Base-by-base conservation (phyloP, 208 protist species). In the Trypanosomatidae sp. region DNA sequence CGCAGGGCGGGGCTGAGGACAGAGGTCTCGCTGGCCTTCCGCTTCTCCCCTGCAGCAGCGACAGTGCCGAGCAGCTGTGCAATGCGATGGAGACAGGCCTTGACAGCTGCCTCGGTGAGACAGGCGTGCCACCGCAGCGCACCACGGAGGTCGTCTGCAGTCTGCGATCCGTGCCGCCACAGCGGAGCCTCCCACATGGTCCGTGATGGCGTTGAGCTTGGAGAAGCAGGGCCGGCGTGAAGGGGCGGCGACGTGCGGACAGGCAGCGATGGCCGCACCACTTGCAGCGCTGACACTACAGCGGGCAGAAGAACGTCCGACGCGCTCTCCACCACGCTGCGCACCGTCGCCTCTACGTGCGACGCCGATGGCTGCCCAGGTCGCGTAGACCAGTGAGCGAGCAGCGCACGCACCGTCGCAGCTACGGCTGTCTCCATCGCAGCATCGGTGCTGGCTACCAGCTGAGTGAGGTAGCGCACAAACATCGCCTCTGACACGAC, bases 61-160 rank as follows among this genome's bases (percentile, higher is more conserved):
- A 43, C n/a, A 33, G 25, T 43, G 39, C 64, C 52, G 59, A 91
- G 71, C 10, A 89, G 68, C 28, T 79, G 52, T 28, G 81, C 70
- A 7, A 88, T 68, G 33, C 81, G 83, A 59, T 93, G 80, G 19
- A 93, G 73, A 44, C 82, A 90, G 33, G 76, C 33, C 66, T 81
- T 84, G 19, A 86, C 79, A 13, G 82, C 67, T 15, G 65, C n/a
- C 7, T 69, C 55, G 39, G 70, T 70, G 13, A 91, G 43, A 4
- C 59, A 55, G 3, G 75, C 50, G 17, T 74, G 67, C 75, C 81
- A 84, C 55, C 77, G 73, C 28, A 70, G 59, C 2, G 39, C 47
- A 7, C 47, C 78, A 44, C 22, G 64, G 17, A 78, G 49, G 44
- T 56, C n/a, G 13, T 70, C 71, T 22, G 71, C 67, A 1, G 52